Base-by-base conservation (phyloP, 1,284 basidiomycete species). In the Phlebopus sp. region DNA sequence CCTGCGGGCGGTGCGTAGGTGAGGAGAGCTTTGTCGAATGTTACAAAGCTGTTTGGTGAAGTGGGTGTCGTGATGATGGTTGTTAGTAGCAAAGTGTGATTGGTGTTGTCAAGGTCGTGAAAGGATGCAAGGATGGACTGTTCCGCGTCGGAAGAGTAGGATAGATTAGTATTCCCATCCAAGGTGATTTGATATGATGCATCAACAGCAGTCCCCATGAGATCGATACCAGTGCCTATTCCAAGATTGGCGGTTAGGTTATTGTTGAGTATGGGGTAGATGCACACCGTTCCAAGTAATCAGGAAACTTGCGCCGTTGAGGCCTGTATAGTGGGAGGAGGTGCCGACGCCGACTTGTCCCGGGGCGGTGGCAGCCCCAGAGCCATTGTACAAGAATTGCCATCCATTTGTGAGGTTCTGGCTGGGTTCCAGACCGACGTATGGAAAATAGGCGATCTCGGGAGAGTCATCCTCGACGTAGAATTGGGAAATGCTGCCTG, bases 401-500 rank as follows among this genome's bases (percentile, higher is more conserved):
- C 86, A 89, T 58, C 84, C 82, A 27, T 70, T 71, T n/a, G 65
- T 57, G 43, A 78, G 56, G 56, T 78, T 70, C 1, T 77, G 69
- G 13, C 69, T 63, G 29, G 73, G 68, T 29, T 60, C 53, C 47
- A 77, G 66, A 14, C 77, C 79, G 40, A 69, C 57, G 49, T 80
- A 76, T 17, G 86, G 86, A 47, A 67, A 71, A 68, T 86, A 89
- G 34, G 59, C 58, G 56, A 89, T 69, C 39, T 72, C 63, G 11
- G 86, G 86, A 29, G 85, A 86, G 43, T 79, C 78, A 62, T 88
- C 79, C 64, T 84, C 78, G 60, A 89, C 70, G 49, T 68, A 63
- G 66, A 87, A 69, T 56, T 73, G 69, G 57, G 71, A 50, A 62
- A 60, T 55, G 68, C 65, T 53, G 73, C 74, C 77, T 81, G 83